These are phyloP conservation scores for Candida piceae DNA, from an alignment of 805 yeast species.

Conservation along the genomic window DNA sequence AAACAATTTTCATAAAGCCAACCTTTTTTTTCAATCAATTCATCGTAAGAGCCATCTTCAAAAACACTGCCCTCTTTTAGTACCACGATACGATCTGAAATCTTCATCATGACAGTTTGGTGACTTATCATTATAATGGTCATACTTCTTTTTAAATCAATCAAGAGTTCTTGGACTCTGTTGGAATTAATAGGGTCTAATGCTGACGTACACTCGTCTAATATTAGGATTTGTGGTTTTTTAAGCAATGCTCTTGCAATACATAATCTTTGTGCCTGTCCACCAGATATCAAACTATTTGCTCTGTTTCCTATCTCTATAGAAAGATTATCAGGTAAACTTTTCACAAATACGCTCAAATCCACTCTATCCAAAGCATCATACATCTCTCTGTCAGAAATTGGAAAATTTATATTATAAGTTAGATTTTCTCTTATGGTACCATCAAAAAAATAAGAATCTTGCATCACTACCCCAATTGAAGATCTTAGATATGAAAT, in stretches of 20 bases:
- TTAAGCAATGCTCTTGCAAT: constrained; percentile 77
- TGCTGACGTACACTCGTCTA: constrained; percentile 91
- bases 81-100: constrained; percentile 47
- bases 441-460: constrained; percentile 67
- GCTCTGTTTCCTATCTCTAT: constrained; percentile 51
- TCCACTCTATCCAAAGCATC: constrained; percentile 41
- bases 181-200: constrained; percentile 62
- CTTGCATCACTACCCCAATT: constrained; percentile 73
- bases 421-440: constrained; percentile 64
- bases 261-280: constrained; percentile 82
- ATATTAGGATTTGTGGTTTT: constrained; percentile 55
- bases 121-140: constrained; percentile 71
- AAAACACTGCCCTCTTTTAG: constrained; percentile 44
- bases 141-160: constrained; percentile 25
- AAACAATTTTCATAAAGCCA: constrained; percentile 10
- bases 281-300: constrained; percentile 65
- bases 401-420: constrained; percentile 44
- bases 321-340: constrained; percentile 53
- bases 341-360: constrained; percentile 47
- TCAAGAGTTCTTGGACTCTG: constrained; percentile 46
- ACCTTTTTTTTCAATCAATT: constrained; percentile 6
- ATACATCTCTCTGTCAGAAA: constrained; percentile 29
- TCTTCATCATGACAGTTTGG: constrained; percentile 56
- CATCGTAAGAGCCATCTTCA: constrained; percentile 37
- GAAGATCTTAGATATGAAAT: constrained; percentile 43